These are phyloP conservation scores for Brassica rapa DNA, from an alignment of 345 rosid genomes.

Conservation along the genomic window DNA sequence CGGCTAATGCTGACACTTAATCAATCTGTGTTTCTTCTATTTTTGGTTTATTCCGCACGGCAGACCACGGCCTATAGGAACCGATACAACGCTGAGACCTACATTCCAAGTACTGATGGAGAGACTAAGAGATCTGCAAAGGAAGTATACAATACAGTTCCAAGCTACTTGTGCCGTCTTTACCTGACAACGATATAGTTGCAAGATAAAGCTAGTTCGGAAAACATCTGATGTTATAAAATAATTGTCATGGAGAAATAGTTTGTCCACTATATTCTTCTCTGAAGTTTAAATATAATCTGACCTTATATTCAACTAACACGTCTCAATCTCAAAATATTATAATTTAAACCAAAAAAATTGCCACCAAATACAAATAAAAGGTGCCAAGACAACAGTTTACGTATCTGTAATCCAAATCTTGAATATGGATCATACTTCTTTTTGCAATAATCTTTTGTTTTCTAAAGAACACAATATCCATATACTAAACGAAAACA, in stretches of 20 bases:
- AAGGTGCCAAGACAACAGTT: not conserved
- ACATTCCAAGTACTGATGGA: conserved; percentile 85
- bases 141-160: conserved; percentile 55
- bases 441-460: not conserved
- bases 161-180: conserved; percentile 64
- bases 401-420: not conserved
- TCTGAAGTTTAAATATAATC: not conserved
- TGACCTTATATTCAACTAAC: not conserved
- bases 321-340: not conserved
- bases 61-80: conserved; percentile 38
- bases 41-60: conserved; percentile 17
- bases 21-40: not conserved
- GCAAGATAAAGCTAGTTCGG: no score
- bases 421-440: not conserved
- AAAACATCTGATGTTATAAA: no score
- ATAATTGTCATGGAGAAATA: no score
- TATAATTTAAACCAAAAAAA: not conserved
- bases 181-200: conserved; percentile 42
- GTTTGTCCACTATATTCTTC: not conserved
- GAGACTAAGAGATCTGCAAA: conserved; percentile 75
- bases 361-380: not conserved
- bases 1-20: conserved; percentile 6
- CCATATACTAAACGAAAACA: not conserved
- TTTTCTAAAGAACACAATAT: not conserved
- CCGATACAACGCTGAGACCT: conserved; percentile 68